Percentiles rank a stretch among this genome's conserved stretches.
Evolutionary conservation across 2,329 filamentous ascomycete species (phyloP).

Genomic region (Ciborinia camelliae): DNA sequence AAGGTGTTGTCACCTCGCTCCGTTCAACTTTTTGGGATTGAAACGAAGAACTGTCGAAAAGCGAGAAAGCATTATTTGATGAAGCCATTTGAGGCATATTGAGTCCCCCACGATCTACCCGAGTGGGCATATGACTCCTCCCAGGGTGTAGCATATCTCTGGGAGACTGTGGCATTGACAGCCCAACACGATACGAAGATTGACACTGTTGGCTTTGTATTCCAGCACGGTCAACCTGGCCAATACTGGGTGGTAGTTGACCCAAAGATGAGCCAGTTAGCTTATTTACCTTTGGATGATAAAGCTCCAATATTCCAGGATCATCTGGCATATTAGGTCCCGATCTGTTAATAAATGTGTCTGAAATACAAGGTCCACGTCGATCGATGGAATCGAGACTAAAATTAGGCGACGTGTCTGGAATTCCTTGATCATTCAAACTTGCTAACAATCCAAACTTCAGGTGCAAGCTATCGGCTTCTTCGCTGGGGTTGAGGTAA

Average conservation of each 20-base stretch:
- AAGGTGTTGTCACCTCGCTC: not conserved
- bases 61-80: not conserved
- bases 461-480: not conserved
- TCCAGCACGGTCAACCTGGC: not conserved
- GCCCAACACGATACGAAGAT: not conserved
- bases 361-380: not conserved
- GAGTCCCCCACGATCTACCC: not conserved
- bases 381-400: conserved; percentile 2
- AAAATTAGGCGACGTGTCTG: not conserved
- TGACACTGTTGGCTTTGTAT: not conserved
- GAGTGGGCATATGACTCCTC: not conserved
- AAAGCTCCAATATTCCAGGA: not conserved
- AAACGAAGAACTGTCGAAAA: not conserved
- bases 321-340: not conserved
- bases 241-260: not conserved
- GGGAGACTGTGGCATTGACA: not conserved
- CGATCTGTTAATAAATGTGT: not conserved
- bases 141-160: too few relatives aligned
- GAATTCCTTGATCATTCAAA: conserved; percentile 7
- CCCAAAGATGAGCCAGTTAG: not conserved
- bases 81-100: not conserved
- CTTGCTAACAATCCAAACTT: not conserved
- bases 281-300: not conserved
- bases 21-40: not conserved
- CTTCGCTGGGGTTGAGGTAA: not conserved